Conservation (phyloP, 768 basidiomycete genomes). For the Lentinula aciculospora region DNA sequence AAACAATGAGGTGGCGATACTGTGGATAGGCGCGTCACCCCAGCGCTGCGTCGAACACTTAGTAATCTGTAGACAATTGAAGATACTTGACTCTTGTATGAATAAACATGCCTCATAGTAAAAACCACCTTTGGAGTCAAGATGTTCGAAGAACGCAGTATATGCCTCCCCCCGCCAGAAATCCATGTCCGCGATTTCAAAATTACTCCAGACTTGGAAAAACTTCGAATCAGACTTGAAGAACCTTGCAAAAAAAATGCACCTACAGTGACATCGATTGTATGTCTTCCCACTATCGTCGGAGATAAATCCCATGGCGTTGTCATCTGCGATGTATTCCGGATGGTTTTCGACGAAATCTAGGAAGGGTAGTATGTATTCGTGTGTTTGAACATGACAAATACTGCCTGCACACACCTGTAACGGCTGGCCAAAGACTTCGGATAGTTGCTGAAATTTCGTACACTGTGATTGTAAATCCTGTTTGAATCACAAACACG, state of each 20-base stretch:
- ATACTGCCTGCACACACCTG: constrained; percentile 35
- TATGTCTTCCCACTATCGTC: constrained; percentile 50
- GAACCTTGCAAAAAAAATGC: not conserved
- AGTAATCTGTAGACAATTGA: not conserved
- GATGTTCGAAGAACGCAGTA: constrained; percentile 57
- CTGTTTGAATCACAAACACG: constrained; percentile 17
- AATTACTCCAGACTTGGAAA: constrained; percentile 53
- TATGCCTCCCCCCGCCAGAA: constrained; percentile 69
- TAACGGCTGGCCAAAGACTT: constrained; percentile 67
- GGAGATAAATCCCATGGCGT: constrained; percentile 54
- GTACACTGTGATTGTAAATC: constrained; percentile 70
- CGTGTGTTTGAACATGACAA: not conserved
- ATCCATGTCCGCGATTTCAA: constrained; percentile 66
- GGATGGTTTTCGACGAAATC: constrained; percentile 53
- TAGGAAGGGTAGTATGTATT: constrained; percentile 14
- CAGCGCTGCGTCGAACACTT: constrained; percentile 47
- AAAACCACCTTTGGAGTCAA: constrained; percentile 50
- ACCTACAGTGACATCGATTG: constrained; percentile 69
- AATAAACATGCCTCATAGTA: constrained; percentile 7
- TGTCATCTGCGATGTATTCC: constrained; percentile 50
- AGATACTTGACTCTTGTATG: too few species aligned
- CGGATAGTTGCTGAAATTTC: constrained; percentile 74
- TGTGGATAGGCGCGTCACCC: constrained; percentile 88
- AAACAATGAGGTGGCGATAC: constrained; percentile 74
- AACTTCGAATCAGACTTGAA: not conserved